Evolutionary conservation across 345 rosid species (phyloP), one percentile per base, ranked within the genome.

Genomic region (Atalantia buxifolia): DNA sequence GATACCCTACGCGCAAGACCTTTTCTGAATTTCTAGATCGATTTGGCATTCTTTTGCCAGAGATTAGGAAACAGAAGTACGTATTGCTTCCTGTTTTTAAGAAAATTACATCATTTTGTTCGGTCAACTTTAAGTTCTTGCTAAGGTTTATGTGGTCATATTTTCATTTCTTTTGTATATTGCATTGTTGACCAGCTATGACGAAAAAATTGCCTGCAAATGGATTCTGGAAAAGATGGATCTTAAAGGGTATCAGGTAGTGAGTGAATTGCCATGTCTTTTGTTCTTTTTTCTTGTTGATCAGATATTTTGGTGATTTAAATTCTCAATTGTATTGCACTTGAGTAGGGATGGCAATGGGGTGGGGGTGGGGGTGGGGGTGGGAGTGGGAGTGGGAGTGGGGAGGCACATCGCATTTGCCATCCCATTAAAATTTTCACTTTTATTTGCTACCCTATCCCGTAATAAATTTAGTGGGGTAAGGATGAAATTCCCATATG

Each of bases 1-100:
- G 99, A 79, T 95, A 82, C 81, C 97, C 99, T 61, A 88, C 94
- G 65, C 84, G 84, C 77, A 93, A 79, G 85, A 88, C 91, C 79
- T 93, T 90, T 78, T 55, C 75, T 63, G 98, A 91, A 64, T 95
- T 95, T 84, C 78, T 93, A 62, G 78, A 75, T 6, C 85, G 96
- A 77, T 93, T 90, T 83, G 12, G 79, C 67, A 81, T 90, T 81
- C 93, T 93, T 73, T 98, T 91, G 9, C 94, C 94, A 13, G 92
- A 92, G 59, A 75, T 88, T 87, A 40, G 82, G 63, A 80, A 79
- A 68, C 90, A 83, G 75, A 82, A 76, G 98, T 95, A 84, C 77
- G 94, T 86, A 82, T 76, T 79, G 68, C 60, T 71, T 79, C 55
- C 21, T 48, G 35, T 66, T 28, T 33, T 10, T 5, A 25, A 68